Evolutionary conservation across 2,329 filamentous ascomycete genomes (phyloP), one percentile per base, ranked within the genome.

Genomic region (Dactylellina drechsleri): DNA sequence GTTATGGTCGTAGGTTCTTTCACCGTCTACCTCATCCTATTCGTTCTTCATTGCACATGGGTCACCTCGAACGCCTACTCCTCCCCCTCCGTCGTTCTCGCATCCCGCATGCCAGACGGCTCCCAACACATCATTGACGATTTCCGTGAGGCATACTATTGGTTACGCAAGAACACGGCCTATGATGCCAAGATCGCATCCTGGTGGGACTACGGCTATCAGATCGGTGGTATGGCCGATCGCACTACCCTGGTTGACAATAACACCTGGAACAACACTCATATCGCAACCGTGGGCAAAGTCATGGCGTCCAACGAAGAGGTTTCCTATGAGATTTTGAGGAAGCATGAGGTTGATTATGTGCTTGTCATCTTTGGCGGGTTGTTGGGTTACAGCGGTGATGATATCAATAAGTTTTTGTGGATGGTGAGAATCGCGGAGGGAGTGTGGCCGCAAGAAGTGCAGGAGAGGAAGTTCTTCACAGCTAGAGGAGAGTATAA

Each of bases 251-350:
- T 99, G 40, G 95, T 99, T 40, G 95, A 99, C 85, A 99, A 99
- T 86, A 99, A 99, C 85, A 99, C 95, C 1, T 99, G 95, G 95
- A 99, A 99, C 86, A 99, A 99, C 85, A 99, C 95, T 6, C 95
- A 99, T 82, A 99, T 99, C 83, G 95, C 95, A 62, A 99, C 95
- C 13, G 95, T 99, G 71, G 95, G 95, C 81, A 99, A 99, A 85
- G 95, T 95, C 49, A 98, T 99, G 95, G 95, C 91, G 84, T 97
- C 93, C 6, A 87, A 92, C 53, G 95, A 99, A 83, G 96, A 99
- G 83, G 93, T 98, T 83, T 97, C 93, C 84, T 99, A 99, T 83
- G 92, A 93, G 1, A 99, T 99, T 81, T 94, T 99, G 88, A 91
- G 93, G 78, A 92, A 98, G 83, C 95, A 99, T 81, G 95, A 99